Evolutionary conservation across 2,329 filamentous ascomycete genomes (phyloP).

Genomic region (Fusarium sp.): DNA sequence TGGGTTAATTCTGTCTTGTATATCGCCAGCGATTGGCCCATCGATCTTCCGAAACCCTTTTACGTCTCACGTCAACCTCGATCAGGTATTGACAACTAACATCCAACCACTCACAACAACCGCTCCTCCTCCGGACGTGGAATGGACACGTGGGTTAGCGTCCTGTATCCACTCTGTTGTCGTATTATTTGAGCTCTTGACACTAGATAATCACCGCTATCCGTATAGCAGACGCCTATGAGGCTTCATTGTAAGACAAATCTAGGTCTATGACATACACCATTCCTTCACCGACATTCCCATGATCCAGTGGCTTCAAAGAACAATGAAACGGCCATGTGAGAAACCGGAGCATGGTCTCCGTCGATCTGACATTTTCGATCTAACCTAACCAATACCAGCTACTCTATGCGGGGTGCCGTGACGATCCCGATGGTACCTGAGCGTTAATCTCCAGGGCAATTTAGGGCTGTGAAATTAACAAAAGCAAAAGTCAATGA

Average conservation of each 20-base stretch:
- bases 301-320: not conserved
- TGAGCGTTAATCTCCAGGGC: constrained; percentile 11
- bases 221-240: not conserved
- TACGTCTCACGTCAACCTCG: not conserved
- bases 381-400: not conserved
- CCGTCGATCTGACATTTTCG: not conserved
- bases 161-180: not conserved
- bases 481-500: constrained; percentile 28
- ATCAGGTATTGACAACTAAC: not conserved
- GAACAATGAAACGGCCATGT: not conserved
- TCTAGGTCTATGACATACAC: not conserved
- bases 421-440: not conserved
- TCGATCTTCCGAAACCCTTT: not conserved
- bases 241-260: not conserved
- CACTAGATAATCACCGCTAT: not conserved
- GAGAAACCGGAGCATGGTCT: constrained; percentile 3
- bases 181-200: not conserved
- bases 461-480: not conserved
- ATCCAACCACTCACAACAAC: not conserved
- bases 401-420: not conserved
- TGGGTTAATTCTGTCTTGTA: not conserved
- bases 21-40: no score
- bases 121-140: not conserved
- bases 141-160: not conserved
- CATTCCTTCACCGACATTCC: not conserved